These are phyloP conservation scores for Kentomonas sorsogonicus DNA, from an alignment of 208 protist species.

Conservation along the genomic window DNA sequence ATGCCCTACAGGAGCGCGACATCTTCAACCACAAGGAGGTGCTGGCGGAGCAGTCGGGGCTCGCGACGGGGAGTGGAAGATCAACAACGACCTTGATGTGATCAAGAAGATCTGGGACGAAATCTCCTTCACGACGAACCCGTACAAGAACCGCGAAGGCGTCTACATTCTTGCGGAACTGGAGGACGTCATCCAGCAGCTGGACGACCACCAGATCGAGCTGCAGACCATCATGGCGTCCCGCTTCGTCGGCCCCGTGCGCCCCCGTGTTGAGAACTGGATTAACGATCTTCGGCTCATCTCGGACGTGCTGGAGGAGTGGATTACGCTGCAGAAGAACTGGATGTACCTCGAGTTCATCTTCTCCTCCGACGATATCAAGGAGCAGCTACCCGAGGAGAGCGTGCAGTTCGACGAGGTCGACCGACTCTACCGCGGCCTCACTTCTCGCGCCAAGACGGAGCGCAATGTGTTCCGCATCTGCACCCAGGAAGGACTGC, in stretches of 20 bases:
- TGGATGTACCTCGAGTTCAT: constrained; percentile 99
- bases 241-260: constrained; percentile 81
- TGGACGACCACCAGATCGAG: constrained; percentile 91
- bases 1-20: constrained; percentile 69
- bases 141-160: constrained; percentile 81
- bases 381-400: constrained; percentile 91
- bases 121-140: constrained; percentile 71
- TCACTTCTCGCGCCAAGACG: constrained; percentile 84
- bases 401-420: constrained; percentile 85
- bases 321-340: constrained; percentile 93
- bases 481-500: constrained; percentile 69
- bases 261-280: constrained; percentile 87
- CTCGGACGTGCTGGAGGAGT: constrained; percentile 92
- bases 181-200: constrained; percentile 91
- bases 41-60: constrained; percentile 81
- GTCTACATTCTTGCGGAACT: constrained; percentile 86
- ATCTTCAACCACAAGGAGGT: constrained; percentile 83
- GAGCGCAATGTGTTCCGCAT: constrained; percentile 87
- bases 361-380: constrained; percentile 96
- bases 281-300: constrained; percentile 80
- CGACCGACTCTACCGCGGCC: constrained; percentile 83
- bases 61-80: constrained; percentile 93
- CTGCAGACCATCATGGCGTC: constrained; percentile 91
- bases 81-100: constrained; percentile 87
- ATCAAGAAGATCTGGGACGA: constrained; percentile 86